Percentiles rank a stretch among this genome's conserved stretches.
Evolutionary conservation across 345 rosid genomes (phyloP).

Genomic region (Barbarea vulgaris): DNA sequence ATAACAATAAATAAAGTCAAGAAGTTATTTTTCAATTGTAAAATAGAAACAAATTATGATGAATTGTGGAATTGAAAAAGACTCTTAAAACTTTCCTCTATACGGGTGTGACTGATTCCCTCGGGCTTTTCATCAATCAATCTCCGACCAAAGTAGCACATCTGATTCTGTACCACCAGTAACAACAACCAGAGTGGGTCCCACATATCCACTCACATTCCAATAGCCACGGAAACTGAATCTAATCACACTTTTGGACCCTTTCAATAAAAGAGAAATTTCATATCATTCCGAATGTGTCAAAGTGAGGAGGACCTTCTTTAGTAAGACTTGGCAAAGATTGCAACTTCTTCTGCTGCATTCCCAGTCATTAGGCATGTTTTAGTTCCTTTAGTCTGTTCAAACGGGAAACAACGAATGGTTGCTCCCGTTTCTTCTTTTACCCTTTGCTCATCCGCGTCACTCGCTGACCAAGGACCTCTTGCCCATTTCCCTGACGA

Average conservation of each 20-base stretch:
- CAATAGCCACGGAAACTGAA: not conserved
- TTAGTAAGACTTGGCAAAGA: conserved; percentile 88
- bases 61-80: not conserved
- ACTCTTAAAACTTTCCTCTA: not conserved
- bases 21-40: not conserved
- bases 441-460: conserved; percentile 70
- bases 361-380: conserved; percentile 86
- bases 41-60: not conserved
- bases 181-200: not conserved
- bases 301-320: not conserved
- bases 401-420: conserved; percentile 85
- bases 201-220: not conserved
- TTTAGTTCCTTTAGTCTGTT: conserved; percentile 66
- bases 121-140: not conserved
- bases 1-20: not conserved
- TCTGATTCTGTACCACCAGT: not conserved
- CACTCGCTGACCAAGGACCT: conserved; percentile 95
- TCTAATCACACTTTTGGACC: not conserved
- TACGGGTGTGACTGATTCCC: not conserved
- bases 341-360: conserved; percentile 77
- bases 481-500: conserved; percentile 93
- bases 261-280: not conserved
- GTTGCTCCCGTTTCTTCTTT: conserved; percentile 98
- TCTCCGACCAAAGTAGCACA: conserved; percentile 14
- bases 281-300: not conserved